A percentile compares a stretch with the other conserved stretches of the same genome.
phyloP scores from a whole-genome alignment of 169 alveolate genomes.

The Neospora caninum region DNA sequence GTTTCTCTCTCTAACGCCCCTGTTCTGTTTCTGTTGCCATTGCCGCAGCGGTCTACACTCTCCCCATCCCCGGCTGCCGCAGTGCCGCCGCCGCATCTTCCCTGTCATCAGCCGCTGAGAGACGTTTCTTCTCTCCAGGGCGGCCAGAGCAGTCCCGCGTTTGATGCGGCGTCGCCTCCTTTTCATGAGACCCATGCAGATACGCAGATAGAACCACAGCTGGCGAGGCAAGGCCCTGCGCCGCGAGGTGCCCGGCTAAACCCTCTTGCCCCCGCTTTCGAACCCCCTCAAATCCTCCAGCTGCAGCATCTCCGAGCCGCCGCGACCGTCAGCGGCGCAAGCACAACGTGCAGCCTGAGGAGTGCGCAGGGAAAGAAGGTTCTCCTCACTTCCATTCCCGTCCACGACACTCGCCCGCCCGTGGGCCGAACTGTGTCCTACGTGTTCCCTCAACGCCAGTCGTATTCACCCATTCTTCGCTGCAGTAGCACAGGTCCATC shows the following conservation, averaged over 20 bases:
- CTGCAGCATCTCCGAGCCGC: background rate
- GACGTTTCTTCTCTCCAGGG: background rate
- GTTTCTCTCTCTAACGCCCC: background rate
- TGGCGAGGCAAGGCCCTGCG: background rate
- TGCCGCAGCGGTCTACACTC: background rate
- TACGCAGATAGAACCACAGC: background rate
- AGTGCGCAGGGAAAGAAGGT: background rate
- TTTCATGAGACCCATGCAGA: background rate
- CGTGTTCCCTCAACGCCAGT: background rate
- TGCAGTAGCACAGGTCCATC: background rate
- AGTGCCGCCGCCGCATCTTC: background rate
- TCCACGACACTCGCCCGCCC: background rate
- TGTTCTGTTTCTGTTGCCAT: background rate
- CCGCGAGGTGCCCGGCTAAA: background rate
- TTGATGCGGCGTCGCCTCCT: background rate
- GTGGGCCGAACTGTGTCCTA: background rate
- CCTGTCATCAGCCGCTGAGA: background rate
- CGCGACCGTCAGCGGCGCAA: background rate
- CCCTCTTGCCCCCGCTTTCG: conserved; percentile 25
- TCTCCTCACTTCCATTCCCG: background rate
- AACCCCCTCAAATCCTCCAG: background rate
- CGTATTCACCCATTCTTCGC: background rate
- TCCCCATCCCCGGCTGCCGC: background rate
- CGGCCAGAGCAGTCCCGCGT: background rate
- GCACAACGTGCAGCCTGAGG: background rate